phyloP scores from a whole-genome alignment of 805 yeast genomes.

The Brettanomyces naardenensis region DNA sequence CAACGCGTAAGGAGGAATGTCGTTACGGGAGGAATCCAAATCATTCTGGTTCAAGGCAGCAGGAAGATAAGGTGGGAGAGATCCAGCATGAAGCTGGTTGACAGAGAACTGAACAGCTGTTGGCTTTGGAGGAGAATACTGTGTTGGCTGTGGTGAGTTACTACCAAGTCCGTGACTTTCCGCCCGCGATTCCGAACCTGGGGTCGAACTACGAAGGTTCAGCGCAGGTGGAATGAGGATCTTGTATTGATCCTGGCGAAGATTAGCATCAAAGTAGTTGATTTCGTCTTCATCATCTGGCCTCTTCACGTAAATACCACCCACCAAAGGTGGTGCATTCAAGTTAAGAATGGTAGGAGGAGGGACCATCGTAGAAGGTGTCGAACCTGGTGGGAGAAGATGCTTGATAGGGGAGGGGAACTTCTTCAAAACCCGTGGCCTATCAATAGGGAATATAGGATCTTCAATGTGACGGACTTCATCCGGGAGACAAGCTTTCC shows the following conservation, averaged over 20 bases:
- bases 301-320: constrained; percentile 79
- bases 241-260: constrained; percentile 20
- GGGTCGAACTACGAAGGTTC: background rate
- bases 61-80: background rate
- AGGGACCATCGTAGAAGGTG: constrained; percentile 67
- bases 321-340: constrained; percentile 90
- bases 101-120: background rate
- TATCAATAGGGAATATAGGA: constrained; percentile 60
- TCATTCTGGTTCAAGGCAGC: background rate
- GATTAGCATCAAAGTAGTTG: constrained; percentile 39
- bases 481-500: constrained; percentile 98
- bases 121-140: constrained; percentile 1
- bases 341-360: constrained; percentile 75
- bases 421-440: constrained; percentile 59
- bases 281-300: constrained; percentile 74
- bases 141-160: background rate
- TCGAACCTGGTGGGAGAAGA: constrained; percentile 67
- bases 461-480: constrained; percentile 86
- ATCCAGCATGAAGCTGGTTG: background rate
- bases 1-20: background rate
- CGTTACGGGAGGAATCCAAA: background rate
- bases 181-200: background rate
- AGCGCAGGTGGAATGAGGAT: constrained; percentile 24
- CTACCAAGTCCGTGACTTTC: background rate
- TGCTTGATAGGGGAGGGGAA: constrained; percentile 81